A percentile compares a stretch with the other conserved stretches of the same genome.
These are phyloP conservation scores for Fusarium floridanum DNA, from an alignment of 2,329 filamentous ascomycete genomes.

Conservation along the genomic window DNA sequence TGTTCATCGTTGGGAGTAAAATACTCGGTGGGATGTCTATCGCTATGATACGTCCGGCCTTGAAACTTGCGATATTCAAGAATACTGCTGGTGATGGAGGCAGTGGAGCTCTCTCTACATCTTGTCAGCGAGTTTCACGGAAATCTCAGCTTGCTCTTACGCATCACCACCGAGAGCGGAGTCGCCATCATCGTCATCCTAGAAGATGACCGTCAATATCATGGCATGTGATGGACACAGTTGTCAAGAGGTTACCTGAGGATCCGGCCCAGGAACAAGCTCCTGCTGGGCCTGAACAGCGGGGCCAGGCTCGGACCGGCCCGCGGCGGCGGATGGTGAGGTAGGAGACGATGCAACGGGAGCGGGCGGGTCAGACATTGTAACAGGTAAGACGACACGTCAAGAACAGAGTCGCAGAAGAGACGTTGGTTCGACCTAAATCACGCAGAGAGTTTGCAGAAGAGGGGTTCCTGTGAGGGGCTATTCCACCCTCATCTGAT, in stretches of 20 bases:
- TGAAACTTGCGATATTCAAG: slow-evolving; percentile 42
- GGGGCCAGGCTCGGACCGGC: slow-evolving; percentile 27
- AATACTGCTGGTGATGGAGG: slow-evolving; percentile 41
- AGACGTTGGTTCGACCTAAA: not conserved
- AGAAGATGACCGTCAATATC: not conserved
- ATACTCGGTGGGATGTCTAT: slow-evolving; percentile 39
- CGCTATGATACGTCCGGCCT: slow-evolving; percentile 42
- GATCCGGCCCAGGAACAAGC: slow-evolving; percentile 35
- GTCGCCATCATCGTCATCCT: slow-evolving; percentile 34
- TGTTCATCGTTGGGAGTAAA: slow-evolving; percentile 44
- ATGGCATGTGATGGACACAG: not conserved
- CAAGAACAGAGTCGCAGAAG: not conserved
- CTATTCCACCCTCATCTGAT: not conserved
- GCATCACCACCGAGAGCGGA: slow-evolving; percentile 34
- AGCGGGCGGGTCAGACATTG: slow-evolving; percentile 22
- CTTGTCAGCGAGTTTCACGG: slow-evolving; percentile 1
- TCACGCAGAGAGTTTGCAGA: not conserved
- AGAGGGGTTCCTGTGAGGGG: not conserved
- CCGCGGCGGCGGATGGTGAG: not conserved
- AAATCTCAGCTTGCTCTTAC: slow-evolving; percentile 2
- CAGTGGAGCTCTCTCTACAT: slow-evolving; percentile 40
- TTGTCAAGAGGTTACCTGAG: slow-evolving; percentile 13
- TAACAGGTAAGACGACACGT: not conserved
- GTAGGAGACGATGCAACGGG: not conserved
- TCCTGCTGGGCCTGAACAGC: slow-evolving; percentile 31